Conservation (phyloP, 495 filamentous ascomycete species). For the Staphylotrichum tortipilum region DNA sequence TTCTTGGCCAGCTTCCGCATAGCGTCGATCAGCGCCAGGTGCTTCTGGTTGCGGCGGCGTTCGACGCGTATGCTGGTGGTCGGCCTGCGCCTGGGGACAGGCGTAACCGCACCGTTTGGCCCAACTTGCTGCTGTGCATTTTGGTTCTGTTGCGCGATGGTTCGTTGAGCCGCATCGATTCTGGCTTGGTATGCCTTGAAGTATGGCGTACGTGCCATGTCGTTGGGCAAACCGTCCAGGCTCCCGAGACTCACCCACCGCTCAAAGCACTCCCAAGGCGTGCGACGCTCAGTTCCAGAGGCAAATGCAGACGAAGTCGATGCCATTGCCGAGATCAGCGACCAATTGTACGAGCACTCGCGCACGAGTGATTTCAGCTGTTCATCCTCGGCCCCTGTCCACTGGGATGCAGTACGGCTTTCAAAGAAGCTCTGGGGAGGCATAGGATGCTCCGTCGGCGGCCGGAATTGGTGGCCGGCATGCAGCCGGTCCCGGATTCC, state of each 20-base stretch:
- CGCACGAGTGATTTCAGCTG: slow-evolving; percentile 74
- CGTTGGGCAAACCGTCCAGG: slow-evolving; percentile 76
- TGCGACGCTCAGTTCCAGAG: slow-evolving; percentile 79
- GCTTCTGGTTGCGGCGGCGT: slow-evolving; percentile 70
- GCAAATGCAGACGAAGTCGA: slow-evolving; percentile 63
- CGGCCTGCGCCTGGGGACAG: slow-evolving; percentile 49
- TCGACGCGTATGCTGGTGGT: slow-evolving; percentile 74
- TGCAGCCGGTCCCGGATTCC: slow-evolving; percentile 82
- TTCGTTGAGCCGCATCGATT: slow-evolving; percentile 69
- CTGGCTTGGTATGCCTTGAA: slow-evolving; percentile 77
- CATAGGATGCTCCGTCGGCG: slow-evolving; percentile 84
- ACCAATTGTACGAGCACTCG: slow-evolving; percentile 96
- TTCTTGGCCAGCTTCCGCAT: slow-evolving; percentile 96
- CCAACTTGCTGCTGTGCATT: slow-evolving; percentile 46
- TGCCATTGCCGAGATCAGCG: slow-evolving; percentile 74
- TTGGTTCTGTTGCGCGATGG: slow-evolving; percentile 51
- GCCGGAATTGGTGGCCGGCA: slow-evolving; percentile 84
- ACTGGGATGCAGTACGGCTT: slow-evolving; percentile 73
- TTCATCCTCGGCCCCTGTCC: slow-evolving; percentile 83
- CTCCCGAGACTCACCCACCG: slow-evolving; percentile 81
- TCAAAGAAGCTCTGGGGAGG: slow-evolving; percentile 86
- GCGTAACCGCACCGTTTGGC: slow-evolving; percentile 48
- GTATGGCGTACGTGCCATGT: slow-evolving; percentile 89
- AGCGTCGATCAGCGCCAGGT: slow-evolving; percentile 80
- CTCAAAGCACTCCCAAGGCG: slow-evolving; percentile 98